phyloP scores from a whole-genome alignment of 768 basidiomycete species.

The Brasilioporus rufonigricans region DNA sequence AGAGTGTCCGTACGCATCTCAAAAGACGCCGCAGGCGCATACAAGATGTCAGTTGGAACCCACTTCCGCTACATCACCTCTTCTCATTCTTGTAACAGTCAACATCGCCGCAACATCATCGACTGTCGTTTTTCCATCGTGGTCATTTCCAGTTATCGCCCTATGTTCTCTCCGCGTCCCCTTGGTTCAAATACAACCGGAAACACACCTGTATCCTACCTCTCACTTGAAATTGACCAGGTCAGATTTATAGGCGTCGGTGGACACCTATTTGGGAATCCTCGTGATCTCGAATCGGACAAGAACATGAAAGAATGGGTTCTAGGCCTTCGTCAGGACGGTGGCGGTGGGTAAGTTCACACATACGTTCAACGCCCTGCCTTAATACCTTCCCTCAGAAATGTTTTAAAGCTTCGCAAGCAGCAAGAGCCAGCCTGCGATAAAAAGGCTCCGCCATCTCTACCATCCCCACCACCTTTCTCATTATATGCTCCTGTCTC shows the following conservation, averaged over 20 bases:
- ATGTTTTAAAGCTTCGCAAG: constrained; percentile 47
- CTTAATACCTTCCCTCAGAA: constrained; percentile 30
- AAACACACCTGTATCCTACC: constrained; percentile 41
- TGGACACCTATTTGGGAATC: constrained; percentile 47
- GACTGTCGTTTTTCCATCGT: constrained; percentile 47
- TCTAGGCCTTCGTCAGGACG: constrained; percentile 51
- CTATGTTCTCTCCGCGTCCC: constrained; percentile 54
- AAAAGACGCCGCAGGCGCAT: constrained; percentile 46
- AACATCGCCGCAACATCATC: constrained; percentile 37
- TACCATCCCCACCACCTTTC: constrained; percentile 7
- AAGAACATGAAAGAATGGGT: constrained; percentile 49
- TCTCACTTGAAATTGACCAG: constrained; percentile 54
- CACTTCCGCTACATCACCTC: not conserved
- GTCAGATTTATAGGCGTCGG: constrained; percentile 43
- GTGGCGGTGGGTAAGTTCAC: constrained; percentile 58
- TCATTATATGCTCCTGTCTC: not conserved
- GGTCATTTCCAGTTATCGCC: constrained; percentile 47
- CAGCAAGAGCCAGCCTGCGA: constrained; percentile 22
- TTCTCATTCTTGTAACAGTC: constrained; percentile 17
- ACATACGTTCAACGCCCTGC: not conserved
- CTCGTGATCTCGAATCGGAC: constrained; percentile 44
- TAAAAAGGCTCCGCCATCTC: constrained; percentile 3
- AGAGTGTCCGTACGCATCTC: constrained; percentile 54
- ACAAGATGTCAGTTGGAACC: constrained; percentile 35
- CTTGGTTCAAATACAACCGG: constrained; percentile 27